Evolutionary conservation across 768 basidiomycete genomes (phyloP), one percentile per base, ranked within the genome.

Genomic region (Amanita brunnescens): DNA sequence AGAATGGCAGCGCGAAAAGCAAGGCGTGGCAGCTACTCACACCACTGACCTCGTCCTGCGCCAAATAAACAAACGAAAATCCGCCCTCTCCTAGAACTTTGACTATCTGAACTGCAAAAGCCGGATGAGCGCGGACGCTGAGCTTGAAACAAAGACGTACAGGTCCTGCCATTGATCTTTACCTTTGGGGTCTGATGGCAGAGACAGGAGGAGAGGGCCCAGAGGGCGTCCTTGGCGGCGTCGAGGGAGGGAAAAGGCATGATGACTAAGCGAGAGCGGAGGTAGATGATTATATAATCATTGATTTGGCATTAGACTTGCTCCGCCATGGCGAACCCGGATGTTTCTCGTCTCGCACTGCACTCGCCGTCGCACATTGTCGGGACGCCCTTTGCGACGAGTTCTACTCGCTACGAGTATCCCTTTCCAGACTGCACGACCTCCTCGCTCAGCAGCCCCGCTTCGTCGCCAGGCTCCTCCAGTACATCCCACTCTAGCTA

Each of bases 51-150:
- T 91, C 88, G 65, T 92, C 90, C 64, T 90, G 87, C 2, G 85
- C 89, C 29, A 89, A 75, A 64, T 92, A 91, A 6, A 93, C 91
- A 60, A 91, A 94, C 26, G 87, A 90, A 73, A 93, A 94, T 6
- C 91, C 95, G 12, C 96, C 95, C 69, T 98, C 96, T 24, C 96
- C 96, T 7, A 99, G 80, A 9, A 98, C 83, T 54, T 87, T 91
- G 45, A 94, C 70, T 47, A 99, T 89, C 62, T 90, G 85, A 69
- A 93, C 88, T 91, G 59, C 9, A 16, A 20, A 13, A n/a, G 3
- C 20, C 14, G 7, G 37, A 24, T 39, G 13, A 29, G 21, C 24
- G 45, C 60, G 16, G 58, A 56, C 40, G 32, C 40, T 32, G 9
- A 13, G 20, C 10, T 34, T 10, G 18, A 16, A 33, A 10, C 2